Evolutionary conservation across 1,139 yeast genomes (phyloP).

Genomic region (Hansenula sp.): DNA sequence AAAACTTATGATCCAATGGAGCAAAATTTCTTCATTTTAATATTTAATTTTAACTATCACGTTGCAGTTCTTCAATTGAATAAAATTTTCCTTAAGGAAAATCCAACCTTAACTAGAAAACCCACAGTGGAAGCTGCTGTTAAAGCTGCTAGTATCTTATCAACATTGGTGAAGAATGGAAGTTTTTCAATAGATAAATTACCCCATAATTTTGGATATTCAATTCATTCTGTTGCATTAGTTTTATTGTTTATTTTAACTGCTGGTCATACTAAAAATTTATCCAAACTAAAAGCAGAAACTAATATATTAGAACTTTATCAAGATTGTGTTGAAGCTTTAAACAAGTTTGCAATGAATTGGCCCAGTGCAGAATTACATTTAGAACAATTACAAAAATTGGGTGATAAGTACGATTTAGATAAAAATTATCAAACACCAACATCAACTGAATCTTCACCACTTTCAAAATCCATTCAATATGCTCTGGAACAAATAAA

Average conservation of each 20-base stretch:
- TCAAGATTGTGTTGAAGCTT: neutral
- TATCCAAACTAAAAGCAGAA: neutral
- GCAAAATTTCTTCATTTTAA: constrained; percentile 11
- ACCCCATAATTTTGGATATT: constrained; percentile 5
- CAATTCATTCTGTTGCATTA: constrained; percentile 4
- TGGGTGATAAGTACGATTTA: neutral
- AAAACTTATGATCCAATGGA: neutral
- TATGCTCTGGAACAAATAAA: neutral
- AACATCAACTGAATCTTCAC: neutral
- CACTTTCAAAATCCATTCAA: neutral
- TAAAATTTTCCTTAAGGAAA: constrained; percentile 14
- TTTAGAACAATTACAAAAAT: neutral
- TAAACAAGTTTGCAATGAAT: neutral
- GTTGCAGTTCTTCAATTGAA: constrained; percentile 16
- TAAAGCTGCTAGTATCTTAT: constrained; percentile 9
- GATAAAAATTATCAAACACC: neutral
- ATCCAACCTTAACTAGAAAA: constrained; percentile 7
- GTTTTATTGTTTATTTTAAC: constrained; percentile 4
- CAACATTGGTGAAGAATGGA: neutral
- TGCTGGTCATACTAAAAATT: neutral
- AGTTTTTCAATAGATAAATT: constrained; percentile 1
- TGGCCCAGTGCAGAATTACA: constrained; percentile 3
- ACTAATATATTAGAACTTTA: neutral
- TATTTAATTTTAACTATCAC: constrained; percentile 22
- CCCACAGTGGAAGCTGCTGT: constrained; percentile 14